Evolutionary conservation across 2,329 filamentous ascomycete species (phyloP), one percentile per base, ranked within the genome.

Genomic region (Colletotrichum brevisporum): DNA sequence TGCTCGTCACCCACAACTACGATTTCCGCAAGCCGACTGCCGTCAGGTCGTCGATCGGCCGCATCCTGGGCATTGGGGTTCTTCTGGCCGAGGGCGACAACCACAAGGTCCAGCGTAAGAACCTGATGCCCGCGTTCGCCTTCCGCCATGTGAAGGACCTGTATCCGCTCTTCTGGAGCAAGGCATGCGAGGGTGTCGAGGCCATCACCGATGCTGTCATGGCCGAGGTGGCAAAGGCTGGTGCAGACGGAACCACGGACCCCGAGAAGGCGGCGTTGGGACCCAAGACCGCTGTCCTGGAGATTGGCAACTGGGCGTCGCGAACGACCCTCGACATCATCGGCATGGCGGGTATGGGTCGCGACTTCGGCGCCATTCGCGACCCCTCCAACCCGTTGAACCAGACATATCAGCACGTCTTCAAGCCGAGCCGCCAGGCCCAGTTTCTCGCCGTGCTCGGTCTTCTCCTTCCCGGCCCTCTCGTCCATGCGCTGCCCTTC

Each of bases 51-150:
- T 84, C 85, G 1, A 81, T 95, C 4, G 88, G 86, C 2, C 85
- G 88, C 24, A 83, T 94, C 27, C 83, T 95, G 13, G 92, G 94
- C 10, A 81, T 91, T 13, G 92, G 93, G 10, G 82, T 95, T 15
- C 81, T 98, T 45, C 83, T 98, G 12, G 92, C 94, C 2, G 95
- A 98, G 79, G 95, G 95, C n/a, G 93, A 97, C 13, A 93, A 95
- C 75, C 95, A 98, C 79, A 96, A 92, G 82, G 83, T 88, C 74
- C 92, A 94, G 81, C 88, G 95, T 54, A 94, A 92, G 77, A 90
- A 91, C 67, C 87, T 97, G 18, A 89, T 91, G 82, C 94, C 94
- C 0, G 93, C 94, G 2, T 97, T 97, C 78, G 86, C 90, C n/a
- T 97, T 94, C 76, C 88, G 94, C 24, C 93, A 97, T 75, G 85